Evolutionary conservation across 1,139 yeast genomes (phyloP), one percentile per base, ranked within the genome.

Genomic region (Yamadazyma sp.): DNA sequence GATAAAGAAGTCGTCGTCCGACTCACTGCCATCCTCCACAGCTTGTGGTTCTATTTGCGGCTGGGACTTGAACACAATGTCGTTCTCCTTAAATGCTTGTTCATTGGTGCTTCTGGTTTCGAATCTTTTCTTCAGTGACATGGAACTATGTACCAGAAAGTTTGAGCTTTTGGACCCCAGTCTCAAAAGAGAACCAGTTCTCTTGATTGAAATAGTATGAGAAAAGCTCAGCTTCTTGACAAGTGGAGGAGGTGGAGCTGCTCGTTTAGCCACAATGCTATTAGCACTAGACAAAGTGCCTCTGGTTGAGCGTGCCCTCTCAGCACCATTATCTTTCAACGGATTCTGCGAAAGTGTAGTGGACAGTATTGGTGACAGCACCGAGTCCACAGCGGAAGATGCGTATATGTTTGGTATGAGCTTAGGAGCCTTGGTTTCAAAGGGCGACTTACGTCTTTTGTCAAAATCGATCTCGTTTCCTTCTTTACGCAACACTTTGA

Each of bases 381-480:
- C 41, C 6, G 56, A 39, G 44, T 66, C 66, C 0, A 60, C 56
- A 3, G 70, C 66, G 1, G 75, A 69, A 0, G 73, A 68, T 0
- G 73, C 64, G 42, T 67, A 68, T 13, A 69, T 70, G 42, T 67
- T 70, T 6, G 73, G 70, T 24, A 70, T 70, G 33, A 64, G 48
- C 39, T 68, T 68, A 0, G 76, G 75, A 1, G 72, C 63, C 38
- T 67, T 69, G 3, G 60, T 47, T 31, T 73, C 80, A 51, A 77
- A 84, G 1, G 95, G 95, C 0, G 95, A 82, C 36, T 81, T 80
- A 31, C 95, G 65, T 39, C 90, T 69, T 51, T 86, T 82, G 52
- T 87, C 94, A 56, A 87, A 86, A 60, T 88, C 89, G 41, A 87
- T 86, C 53, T 85, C 94, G 21, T 77, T 65, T 12, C 75, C 74